Evolutionary conservation across 768 basidiomycete species (phyloP), one percentile per base, ranked within the genome.

Genomic region (Phallus indusiatus): DNA sequence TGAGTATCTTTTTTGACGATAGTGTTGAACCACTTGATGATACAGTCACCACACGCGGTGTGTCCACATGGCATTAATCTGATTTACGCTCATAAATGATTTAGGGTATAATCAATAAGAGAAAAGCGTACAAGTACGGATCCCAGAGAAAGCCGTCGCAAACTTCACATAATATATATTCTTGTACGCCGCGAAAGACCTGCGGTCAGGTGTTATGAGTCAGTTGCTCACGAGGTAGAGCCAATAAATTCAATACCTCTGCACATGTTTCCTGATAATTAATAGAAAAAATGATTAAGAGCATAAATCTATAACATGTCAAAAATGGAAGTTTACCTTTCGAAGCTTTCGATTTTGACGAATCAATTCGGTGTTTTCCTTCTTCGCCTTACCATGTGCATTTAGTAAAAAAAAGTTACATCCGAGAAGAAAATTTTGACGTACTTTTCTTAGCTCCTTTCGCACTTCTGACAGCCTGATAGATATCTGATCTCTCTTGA

Each of bases 31-130:
- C 77, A 78, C 64, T 82, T 80, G 50, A 75, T 73, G 8, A 89
- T 73, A 63, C 86, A 89, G 5, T 67, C 67, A 61, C 78, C 71
- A 66, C 86, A 90, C 66, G 84, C 88, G 0, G 81, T 79, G 68
- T 90, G 87, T 2, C 87, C 87, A 56, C 87, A 90, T 46, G 76
- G 76, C 6, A 79, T 69, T 20, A 89, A 74, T 5, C 86, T 88
- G 64, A 9, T 36, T 57, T 35, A 16, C 12, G n/a, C 9, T 12
- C 22, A 12, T 18, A 5, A 36, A 12, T 21, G 17, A 34, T 21
- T 17, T 36, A 35, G 37, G 10, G 18, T 17, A 6, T 42, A 5
- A 46, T 18, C 24, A 33, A 2, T 22, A 46, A 12, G 16, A 51
- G 21, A 5, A 16, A 16, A 49, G 73, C 84, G 47, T 64, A 88